Evolutionary conservation across 768 basidiomycete species (phyloP), one percentile per base, ranked within the genome.

Genomic region (Rhizopogon vesiculosus): DNA sequence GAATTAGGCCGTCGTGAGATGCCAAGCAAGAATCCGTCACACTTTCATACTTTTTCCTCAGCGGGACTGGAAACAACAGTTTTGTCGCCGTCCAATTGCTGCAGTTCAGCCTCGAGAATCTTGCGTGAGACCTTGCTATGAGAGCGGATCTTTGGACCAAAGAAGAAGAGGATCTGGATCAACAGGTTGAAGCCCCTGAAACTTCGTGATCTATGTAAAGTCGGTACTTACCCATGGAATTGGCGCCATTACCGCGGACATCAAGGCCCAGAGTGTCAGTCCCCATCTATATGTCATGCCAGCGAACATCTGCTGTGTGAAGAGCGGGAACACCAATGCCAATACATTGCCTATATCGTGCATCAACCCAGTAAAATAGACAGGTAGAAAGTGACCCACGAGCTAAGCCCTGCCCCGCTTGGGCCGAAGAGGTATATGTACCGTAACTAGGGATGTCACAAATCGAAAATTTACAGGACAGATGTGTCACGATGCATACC

Each of bases 401-500:
- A 53, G 68, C 69, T 35, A 83, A 68, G 41, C 73, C 77, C 59
- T 80, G 79, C 0, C 76, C 83, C 0, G 83, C 83, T 51, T 82
- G 69, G 0, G 80, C 83, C 12, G 78, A 80, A 6, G 80, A 81
- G 1, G 83, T 78, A 59, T 79, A 83, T 7, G 70, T 63, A 7
- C 72, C 71, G 57, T 76, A 74, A 56, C 76, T 76, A 45, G 28
- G 44, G 28, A 15, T 39, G 2, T 19, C 15, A 28, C 31, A 38
- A 12, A 13, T 49, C 2, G 28, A 41, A 43, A 19, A 22, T 31
- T 3, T 15, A 3, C 13, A 49, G 8, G 13, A 35, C 7, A 35
- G 8, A 6, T 15, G 33, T 4, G 19, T 9, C 35, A 44, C n/a
- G 28, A 7, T 7, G 59, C 75, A 55, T 66, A 81, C 70, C 77